These are phyloP conservation scores for Trypanosoma scelopori DNA, from an alignment of 208 protist species.

Conservation along the genomic window DNA sequence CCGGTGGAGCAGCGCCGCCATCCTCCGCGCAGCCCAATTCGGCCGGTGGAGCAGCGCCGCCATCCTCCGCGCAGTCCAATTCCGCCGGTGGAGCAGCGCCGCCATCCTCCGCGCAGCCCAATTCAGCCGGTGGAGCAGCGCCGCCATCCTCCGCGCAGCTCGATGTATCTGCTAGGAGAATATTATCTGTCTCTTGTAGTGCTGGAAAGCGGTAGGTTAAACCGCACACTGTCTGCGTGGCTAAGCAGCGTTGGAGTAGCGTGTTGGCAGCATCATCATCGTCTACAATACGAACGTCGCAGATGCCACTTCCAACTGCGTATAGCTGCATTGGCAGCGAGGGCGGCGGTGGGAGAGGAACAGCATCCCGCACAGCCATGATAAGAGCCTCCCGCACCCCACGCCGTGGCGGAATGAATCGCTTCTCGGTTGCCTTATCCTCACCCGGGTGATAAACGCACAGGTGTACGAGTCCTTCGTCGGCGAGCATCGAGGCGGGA, in stretches of 20 bases:
- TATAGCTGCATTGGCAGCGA: slow-evolving; percentile 7
- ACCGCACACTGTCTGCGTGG: slow-evolving; percentile 1
- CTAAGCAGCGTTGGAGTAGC: slow-evolving; percentile 6
- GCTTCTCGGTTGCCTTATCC: slow-evolving; percentile 12
- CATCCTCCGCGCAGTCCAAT: neutral
- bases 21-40: neutral
- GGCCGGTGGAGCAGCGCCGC: neutral
- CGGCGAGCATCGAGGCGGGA: slow-evolving; percentile 23
- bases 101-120: too few species aligned
- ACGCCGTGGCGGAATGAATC: slow-evolving; percentile 24
- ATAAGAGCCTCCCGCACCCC: slow-evolving; percentile 17
- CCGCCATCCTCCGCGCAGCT: neutral
- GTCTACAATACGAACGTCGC: neutral
- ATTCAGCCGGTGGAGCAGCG: neutral
- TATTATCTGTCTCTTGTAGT: neutral
- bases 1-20: too few species aligned
- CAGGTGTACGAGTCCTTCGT: slow-evolving; percentile 20
- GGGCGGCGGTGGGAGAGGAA: neutral
- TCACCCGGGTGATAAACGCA: slow-evolving; percentile 17
- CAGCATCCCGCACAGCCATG: slow-evolving; percentile 11
- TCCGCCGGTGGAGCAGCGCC: too few species aligned
- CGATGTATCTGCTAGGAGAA: neutral
- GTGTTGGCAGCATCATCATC: slow-evolving; percentile 9
- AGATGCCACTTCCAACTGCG: neutral
- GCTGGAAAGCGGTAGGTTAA: slow-evolving; percentile 20